phyloP scores from a whole-genome alignment of 495 filamentous ascomycete species.

The Aspergillus homomorphus region DNA sequence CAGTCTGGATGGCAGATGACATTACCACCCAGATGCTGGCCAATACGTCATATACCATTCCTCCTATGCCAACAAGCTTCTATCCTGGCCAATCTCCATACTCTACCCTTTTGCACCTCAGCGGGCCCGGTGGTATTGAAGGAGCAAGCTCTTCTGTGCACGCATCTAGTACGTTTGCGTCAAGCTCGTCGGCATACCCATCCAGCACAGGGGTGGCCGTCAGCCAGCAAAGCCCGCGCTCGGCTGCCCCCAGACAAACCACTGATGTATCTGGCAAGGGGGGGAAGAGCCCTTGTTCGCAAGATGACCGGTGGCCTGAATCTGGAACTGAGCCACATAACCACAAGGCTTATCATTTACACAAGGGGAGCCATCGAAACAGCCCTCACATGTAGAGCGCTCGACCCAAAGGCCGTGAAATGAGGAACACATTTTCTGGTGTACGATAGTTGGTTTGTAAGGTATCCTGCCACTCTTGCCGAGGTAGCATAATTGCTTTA shows the following conservation, averaged over 20 bases:
- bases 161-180: not conserved
- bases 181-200: not conserved
- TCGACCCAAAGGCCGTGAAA: too few species aligned
- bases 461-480: too few species aligned
- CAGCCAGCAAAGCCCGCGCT: not conserved
- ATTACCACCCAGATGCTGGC: conserved; percentile 36
- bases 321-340: not conserved
- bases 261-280: not conserved
- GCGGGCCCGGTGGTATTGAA: not conserved
- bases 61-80: conserved; percentile 46
- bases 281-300: not conserved
- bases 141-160: not conserved
- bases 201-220: not conserved
- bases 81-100: conserved; percentile 36
- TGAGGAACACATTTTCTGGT: too few species aligned
- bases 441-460: too few species aligned
- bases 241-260: not conserved
- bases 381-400: not conserved
- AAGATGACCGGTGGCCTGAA: not conserved
- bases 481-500: too few species aligned
- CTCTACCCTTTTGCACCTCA: not conserved
- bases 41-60: conserved; percentile 44
- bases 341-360: not conserved
- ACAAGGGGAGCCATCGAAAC: not conserved
- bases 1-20: conserved; percentile 42